These are phyloP conservation scores for Aspergillus avenaceus DNA, from an alignment of 495 filamentous ascomycete genomes.

Conservation along the genomic window DNA sequence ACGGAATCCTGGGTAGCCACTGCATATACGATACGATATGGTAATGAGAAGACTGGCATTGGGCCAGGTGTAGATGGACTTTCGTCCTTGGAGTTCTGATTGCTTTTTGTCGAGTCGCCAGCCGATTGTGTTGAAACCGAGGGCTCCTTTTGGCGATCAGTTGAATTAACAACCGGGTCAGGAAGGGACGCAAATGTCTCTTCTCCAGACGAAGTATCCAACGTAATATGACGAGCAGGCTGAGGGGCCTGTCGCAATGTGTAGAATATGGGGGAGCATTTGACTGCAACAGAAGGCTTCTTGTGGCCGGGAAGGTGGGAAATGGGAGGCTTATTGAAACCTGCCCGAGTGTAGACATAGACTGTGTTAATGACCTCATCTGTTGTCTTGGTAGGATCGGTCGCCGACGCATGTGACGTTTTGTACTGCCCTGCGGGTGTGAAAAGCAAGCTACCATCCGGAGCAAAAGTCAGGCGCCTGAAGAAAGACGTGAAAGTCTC, in stretches of 20 bases:
- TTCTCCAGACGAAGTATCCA: slow-evolving; percentile 86
- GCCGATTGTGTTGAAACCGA: slow-evolving; percentile 56
- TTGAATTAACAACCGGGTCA: slow-evolving; percentile 63
- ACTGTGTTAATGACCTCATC: slow-evolving; percentile 96
- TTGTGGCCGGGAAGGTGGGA: slow-evolving; percentile 98
- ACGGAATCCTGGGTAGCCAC: slow-evolving; percentile 97
- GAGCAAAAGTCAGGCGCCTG: slow-evolving; percentile 86
- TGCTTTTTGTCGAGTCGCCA: slow-evolving; percentile 31
- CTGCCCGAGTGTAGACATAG: slow-evolving; percentile 95
- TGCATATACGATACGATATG: slow-evolving; percentile 93
- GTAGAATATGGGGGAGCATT: slow-evolving; percentile 89
- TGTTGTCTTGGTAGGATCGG: slow-evolving; percentile 64
- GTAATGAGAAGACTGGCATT: slow-evolving; percentile 71
- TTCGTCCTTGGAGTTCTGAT: slow-evolving; percentile 54
- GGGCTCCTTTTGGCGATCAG: slow-evolving; percentile 74
- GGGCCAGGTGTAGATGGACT: slow-evolving; percentile 48
- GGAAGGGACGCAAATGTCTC: slow-evolving; percentile 79
- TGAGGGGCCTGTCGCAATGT: slow-evolving; percentile 65
- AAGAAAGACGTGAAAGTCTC: slow-evolving; percentile 98
- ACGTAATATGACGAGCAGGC: slow-evolving; percentile 80
- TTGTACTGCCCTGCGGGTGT: slow-evolving; percentile 97
- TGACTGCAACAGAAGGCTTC: slow-evolving; percentile 94
- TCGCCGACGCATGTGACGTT: slow-evolving; percentile 62
- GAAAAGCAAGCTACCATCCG: slow-evolving; percentile 91
- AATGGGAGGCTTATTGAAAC: slow-evolving; percentile 94